phyloP scores from a whole-genome alignment of 2,329 filamentous ascomycete species.

The Cercospora sp. region DNA sequence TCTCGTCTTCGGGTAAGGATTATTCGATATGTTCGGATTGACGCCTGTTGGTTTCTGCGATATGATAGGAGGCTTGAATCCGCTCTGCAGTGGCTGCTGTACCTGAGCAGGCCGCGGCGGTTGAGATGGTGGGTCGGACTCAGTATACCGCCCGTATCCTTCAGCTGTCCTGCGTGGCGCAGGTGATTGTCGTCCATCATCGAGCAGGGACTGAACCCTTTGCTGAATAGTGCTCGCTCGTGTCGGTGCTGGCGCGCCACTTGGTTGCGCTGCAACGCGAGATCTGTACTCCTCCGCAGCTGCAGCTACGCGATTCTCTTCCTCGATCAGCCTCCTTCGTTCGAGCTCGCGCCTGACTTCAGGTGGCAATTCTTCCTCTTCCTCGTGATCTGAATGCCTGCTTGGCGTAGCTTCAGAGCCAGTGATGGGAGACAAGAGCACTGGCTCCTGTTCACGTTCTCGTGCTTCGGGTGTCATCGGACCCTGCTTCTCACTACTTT shows the following conservation, averaged over 20 bases:
- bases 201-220: constrained; percentile 80
- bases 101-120: constrained; percentile 18
- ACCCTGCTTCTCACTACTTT: constrained; percentile 45
- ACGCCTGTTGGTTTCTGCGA: constrained; percentile 31
- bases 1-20: constrained; percentile 33
- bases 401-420: constrained; percentile 73
- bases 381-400: constrained; percentile 57
- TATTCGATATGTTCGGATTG: constrained; percentile 20
- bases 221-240: constrained; percentile 86
- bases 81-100: constrained; percentile 16
- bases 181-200: constrained; percentile 67
- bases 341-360: constrained; percentile 91
- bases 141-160: constrained; percentile 84
- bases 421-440: constrained; percentile 66
- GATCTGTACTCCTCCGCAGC: constrained; percentile 86
- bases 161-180: constrained; percentile 68
- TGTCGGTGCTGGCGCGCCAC: constrained; percentile 54
- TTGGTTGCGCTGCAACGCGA: constrained; percentile 66
- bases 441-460: constrained; percentile 32
- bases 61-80: constrained; percentile 27
- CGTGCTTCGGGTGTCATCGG: constrained; percentile 26
- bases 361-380: constrained; percentile 72
- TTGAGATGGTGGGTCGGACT: constrained; percentile 42
- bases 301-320: constrained; percentile 85
- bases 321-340: constrained; percentile 74